phyloP scores from a whole-genome alignment of 2,329 filamentous ascomycete genomes.

The Colletotrichum camelliae region DNA sequence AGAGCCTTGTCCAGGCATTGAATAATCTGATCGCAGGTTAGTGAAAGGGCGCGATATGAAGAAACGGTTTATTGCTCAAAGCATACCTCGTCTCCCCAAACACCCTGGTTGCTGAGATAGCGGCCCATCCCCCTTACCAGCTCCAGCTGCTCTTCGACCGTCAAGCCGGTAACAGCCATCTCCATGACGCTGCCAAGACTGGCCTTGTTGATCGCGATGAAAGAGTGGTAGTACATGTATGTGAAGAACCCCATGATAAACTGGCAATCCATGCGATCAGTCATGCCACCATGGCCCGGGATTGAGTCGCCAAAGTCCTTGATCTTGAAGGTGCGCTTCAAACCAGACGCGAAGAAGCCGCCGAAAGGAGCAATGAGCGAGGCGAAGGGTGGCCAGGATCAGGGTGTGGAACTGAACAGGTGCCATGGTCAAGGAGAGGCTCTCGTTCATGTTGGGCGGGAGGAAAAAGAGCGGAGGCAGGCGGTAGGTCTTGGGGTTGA shows the following conservation, averaged over 20 bases:
- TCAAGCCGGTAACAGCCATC: slow-evolving; percentile 87
- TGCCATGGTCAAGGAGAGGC: slow-evolving; percentile 73
- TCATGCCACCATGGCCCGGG: slow-evolving; percentile 96
- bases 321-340: slow-evolving; percentile 99
- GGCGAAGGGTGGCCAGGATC: slow-evolving; percentile 85
- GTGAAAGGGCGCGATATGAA: neutral
- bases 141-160: slow-evolving; percentile 87
- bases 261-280: slow-evolving; percentile 98
- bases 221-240: slow-evolving; percentile 98
- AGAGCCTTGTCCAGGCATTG: slow-evolving; percentile 38
- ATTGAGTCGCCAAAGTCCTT: slow-evolving; percentile 99
- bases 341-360: slow-evolving; percentile 95
- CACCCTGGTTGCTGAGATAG: slow-evolving; percentile 70
- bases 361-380: slow-evolving; percentile 97
- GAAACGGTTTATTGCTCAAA: slow-evolving; percentile 38
- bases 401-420: slow-evolving; percentile 96
- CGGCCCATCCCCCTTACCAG: slow-evolving; percentile 68
- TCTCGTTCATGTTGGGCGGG: slow-evolving; percentile 52
- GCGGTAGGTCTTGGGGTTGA: slow-evolving; percentile 77
- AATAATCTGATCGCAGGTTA: slow-evolving; percentile 30
- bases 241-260: slow-evolving; percentile 99
- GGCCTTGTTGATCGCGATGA: slow-evolving; percentile 88
- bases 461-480: slow-evolving; percentile 76
- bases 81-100: slow-evolving; percentile 44
- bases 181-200: slow-evolving; percentile 89